phyloP scores from a whole-genome alignment of 306 rosid species.

The Lathyrus aphaca region DNA sequence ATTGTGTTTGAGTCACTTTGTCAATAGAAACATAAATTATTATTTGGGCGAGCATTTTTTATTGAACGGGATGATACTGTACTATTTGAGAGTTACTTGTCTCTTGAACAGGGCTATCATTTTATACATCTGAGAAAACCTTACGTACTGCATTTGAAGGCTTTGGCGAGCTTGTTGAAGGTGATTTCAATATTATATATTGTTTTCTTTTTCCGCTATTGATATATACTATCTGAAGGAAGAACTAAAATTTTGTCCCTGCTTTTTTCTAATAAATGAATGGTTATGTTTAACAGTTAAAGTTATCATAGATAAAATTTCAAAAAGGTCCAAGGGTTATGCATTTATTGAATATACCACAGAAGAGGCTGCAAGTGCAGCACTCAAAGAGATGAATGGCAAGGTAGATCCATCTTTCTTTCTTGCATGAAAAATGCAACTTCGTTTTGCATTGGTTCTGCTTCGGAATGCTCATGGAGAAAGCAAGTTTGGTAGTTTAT shows the following conservation, averaged over 20 bases:
- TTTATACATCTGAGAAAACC: slow-evolving; percentile 80
- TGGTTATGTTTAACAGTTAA: slow-evolving; percentile 58
- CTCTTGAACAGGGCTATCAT: slow-evolving; percentile 60
- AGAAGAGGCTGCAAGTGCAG: slow-evolving; percentile 81
- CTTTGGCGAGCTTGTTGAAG: slow-evolving; percentile 83
- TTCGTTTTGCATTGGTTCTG: slow-evolving; percentile 13
- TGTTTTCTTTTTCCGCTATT: slow-evolving; percentile 8
- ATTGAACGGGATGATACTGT: not conserved
- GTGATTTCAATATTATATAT: slow-evolving; percentile 41
- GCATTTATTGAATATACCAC: slow-evolving; percentile 89
- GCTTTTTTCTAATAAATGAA: slow-evolving; percentile 33
- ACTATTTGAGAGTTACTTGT: slow-evolving; percentile 25
- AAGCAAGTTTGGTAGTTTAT: slow-evolving; percentile 22
- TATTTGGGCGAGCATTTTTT: not conserved
- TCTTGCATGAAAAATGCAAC: not conserved
- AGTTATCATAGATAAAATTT: slow-evolving; percentile 85
- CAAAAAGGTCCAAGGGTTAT: slow-evolving; percentile 93
- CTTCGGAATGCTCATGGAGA: slow-evolving; percentile 5
- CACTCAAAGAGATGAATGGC: slow-evolving; percentile 91
- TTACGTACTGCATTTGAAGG: slow-evolving; percentile 83
- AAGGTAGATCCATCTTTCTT: slow-evolving; percentile 53
- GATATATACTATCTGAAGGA: slow-evolving; percentile 9
- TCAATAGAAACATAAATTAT: slow-evolving; percentile 19
- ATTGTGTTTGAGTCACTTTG: slow-evolving; percentile 4
- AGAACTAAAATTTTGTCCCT: not conserved